These are phyloP conservation scores for Lupinus albus DNA, from an alignment of 306 rosid genomes.

Conservation along the genomic window DNA sequence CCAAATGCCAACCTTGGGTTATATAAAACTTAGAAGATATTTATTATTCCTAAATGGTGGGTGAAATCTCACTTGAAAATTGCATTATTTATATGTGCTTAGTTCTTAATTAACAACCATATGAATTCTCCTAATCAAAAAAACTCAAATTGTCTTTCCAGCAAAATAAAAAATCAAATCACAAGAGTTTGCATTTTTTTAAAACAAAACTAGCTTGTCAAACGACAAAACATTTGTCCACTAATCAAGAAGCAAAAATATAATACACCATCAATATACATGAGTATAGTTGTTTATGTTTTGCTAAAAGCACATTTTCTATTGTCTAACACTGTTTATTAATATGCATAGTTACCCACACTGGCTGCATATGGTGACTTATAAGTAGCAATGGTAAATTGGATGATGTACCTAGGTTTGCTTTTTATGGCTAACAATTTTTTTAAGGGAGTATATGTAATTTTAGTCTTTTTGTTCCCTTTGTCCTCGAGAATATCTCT, in stretches of 20 bases:
- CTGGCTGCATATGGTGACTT: conserved; percentile 18
- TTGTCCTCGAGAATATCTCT: no score
- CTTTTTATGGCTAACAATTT: no score
- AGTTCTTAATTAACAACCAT: not conserved
- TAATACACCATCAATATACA: not conserved
- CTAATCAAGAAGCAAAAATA: conserved; percentile 3
- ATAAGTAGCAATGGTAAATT: no score
- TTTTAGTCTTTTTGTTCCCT: no score
- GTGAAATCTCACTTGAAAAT: not conserved
- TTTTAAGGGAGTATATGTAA: no score
- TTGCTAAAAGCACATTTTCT: not conserved
- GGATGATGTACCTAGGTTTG: no score
- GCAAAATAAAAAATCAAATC: not conserved
- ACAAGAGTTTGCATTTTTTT: not conserved
- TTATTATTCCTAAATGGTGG: not conserved
- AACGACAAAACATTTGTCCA: not conserved
- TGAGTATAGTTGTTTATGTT: not conserved
- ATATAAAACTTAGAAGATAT: no score
- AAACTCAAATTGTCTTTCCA: not conserved
- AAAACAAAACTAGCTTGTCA: not conserved
- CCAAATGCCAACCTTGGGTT: no score
- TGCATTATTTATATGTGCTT: not conserved
- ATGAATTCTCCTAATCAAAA: conserved; percentile 10
- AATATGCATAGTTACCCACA: not conserved
- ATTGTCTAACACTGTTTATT: not conserved